Conservation (phyloP, 306 rosid genomes). For the Castanea sativa region DNA sequence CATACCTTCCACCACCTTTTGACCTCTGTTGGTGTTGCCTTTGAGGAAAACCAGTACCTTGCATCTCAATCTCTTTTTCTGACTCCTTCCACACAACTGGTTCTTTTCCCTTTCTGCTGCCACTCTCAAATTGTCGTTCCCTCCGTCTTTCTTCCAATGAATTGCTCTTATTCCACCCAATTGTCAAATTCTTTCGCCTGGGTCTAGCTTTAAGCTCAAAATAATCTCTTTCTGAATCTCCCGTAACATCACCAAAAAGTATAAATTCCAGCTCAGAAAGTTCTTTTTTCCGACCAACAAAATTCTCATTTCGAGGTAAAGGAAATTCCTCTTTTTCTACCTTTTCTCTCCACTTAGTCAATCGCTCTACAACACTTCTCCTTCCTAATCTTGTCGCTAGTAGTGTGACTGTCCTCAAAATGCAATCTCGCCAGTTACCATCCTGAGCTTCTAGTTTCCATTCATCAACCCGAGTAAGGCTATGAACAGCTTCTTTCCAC, state of each 20-base stretch:
- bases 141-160: conserved; percentile 56
- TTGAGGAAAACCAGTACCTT: conserved; percentile 52
- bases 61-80: conserved; percentile 83
- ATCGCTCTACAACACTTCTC: conserved; percentile 71
- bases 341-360: conserved; percentile 74
- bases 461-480: conserved; percentile 74
- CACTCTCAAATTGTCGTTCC: conserved; percentile 33
- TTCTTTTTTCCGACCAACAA: conserved; percentile 80
- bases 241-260: conserved; percentile 70
- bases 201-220: conserved; percentile 82
- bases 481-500: conserved; percentile 77
- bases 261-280: conserved; percentile 75
- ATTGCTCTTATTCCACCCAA: conserved; percentile 66
- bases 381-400: conserved; percentile 72
- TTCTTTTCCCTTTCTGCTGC: conserved; percentile 66
- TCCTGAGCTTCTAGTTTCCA: conserved; percentile 85
- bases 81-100: conserved; percentile 86
- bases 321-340: conserved; percentile 86
- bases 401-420: conserved; percentile 56
- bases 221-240: conserved; percentile 74
- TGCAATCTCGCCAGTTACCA: conserved; percentile 91
- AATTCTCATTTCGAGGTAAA: conserved; percentile 60
- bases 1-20: conserved; percentile 50
- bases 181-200: conserved; percentile 52
- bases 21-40: conserved; percentile 45